Base-by-base conservation (phyloP, 371 early-diverging fungal species). In the Phascolomyces articulosus region DNA sequence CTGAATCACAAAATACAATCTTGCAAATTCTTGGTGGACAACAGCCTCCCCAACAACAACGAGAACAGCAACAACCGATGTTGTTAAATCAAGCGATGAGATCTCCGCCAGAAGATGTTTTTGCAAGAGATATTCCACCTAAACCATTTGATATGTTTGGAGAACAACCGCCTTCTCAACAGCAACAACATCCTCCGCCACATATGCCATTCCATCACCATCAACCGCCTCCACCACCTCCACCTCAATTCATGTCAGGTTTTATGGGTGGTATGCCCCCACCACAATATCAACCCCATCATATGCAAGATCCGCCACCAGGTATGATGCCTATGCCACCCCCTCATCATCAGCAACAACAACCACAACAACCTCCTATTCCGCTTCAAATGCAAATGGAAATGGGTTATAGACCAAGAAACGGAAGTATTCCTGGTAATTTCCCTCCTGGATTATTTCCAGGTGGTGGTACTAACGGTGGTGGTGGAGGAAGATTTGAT, bases 21-120 rank as follows among this genome's bases (percentile, higher is more conserved):
- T 65, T 79, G 18, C 79, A 76, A 48, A 72, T 77, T 40, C 54
- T 73, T n/a, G 75, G 76, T 24, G 78, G 78, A 20, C 76, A 73
- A 20, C 62, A 62, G 31, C 67, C 53, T 2, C 54, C 38, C 21
- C 65, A 21, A 2, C 51, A 51, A 24, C 51, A 0, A 0, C 51
- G 0, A 3, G 10, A 51, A 24, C 51, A 51, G 6, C 51, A 24
- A 0, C 23, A 51, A 9, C 51, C 21, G 15, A 51, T 51, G 51
- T 24, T 51, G 51, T 24, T 51, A n/a, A 51, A 51, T n/a, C 51
- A 51, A 51, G 31, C 55, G 28, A 63, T 63, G 62, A 54, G 55
- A 21, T 34, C 66, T 13, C 67, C 67, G 16, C 65, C 67, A 40
- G 70, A 48, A 18, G 54, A 63, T 23, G 8, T n/a, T 24, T 51